Percentiles rank a stretch among this genome's conserved stretches.
These are phyloP conservation scores for Annulohypoxylon moriforme DNA, from an alignment of 495 filamentous ascomycete species.

Conservation along the genomic window DNA sequence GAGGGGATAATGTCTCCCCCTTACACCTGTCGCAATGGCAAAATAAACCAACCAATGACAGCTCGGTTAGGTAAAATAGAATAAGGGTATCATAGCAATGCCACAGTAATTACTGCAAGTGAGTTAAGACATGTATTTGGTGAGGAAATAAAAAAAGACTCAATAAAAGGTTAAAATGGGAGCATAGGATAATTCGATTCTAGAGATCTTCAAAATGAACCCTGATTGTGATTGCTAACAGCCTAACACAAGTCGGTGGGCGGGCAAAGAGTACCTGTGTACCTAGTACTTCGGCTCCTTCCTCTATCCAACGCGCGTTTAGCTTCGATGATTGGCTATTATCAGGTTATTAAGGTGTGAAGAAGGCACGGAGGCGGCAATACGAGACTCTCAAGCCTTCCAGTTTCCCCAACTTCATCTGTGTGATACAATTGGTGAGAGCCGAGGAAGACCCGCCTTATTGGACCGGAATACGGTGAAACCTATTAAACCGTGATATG, in stretches of 20 bases:
- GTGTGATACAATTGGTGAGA: not conserved
- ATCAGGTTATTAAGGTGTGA: constrained; percentile 5
- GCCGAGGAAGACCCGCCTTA: not conserved
- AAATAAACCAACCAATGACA: constrained; percentile 32
- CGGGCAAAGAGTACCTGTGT: constrained; percentile 9
- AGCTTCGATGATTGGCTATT: constrained; percentile 4
- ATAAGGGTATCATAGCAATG: constrained; percentile 41
- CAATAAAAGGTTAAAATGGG: constrained; percentile 28
- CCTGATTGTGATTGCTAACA: constrained; percentile 8
- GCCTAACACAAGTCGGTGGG: not conserved
- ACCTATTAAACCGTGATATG: constrained; percentile 4
- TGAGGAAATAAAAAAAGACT: constrained; percentile 10
- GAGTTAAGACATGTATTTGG: constrained; percentile 23
- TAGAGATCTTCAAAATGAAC: constrained; percentile 11
- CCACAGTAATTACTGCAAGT: constrained; percentile 14
- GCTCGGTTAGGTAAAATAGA: constrained; percentile 24
- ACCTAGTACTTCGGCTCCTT: not conserved
- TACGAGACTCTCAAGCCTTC: constrained; percentile 21
- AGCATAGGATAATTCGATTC: constrained; percentile 10
- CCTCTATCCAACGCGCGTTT: constrained; percentile 6
- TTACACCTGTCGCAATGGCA: constrained; percentile 24
- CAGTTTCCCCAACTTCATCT: constrained; percentile 8
- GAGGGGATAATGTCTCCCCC: constrained; percentile 5
- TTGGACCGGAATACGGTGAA: constrained; percentile 20
- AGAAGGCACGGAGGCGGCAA: constrained; percentile 13